Percentiles rank a stretch among this genome's conserved stretches.
Evolutionary conservation across 2,329 filamentous ascomycete species (phyloP).

Genomic region (Boeremia lycopersici): DNA sequence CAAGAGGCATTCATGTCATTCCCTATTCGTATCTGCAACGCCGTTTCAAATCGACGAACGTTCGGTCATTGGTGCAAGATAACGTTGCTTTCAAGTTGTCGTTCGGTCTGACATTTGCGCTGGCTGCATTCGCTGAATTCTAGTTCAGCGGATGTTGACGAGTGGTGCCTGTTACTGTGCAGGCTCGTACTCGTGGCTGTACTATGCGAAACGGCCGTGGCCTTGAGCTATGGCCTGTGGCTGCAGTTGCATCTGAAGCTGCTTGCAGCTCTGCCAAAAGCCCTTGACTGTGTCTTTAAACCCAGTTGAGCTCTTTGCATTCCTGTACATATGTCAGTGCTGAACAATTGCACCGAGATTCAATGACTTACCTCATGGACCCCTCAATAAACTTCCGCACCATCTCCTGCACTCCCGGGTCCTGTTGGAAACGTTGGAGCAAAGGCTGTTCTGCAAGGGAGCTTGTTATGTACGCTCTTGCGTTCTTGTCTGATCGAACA

Average conservation of each 20-base stretch:
- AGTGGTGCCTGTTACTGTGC: conserved; percentile 11
- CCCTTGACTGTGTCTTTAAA: conserved; percentile 45
- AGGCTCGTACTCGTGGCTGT: neutral
- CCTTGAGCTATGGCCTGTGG: conserved; percentile 36
- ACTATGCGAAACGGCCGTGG: conserved; percentile 15
- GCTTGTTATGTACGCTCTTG: conserved; percentile 38
- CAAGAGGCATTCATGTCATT: conserved; percentile 58
- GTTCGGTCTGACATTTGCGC: conserved; percentile 74
- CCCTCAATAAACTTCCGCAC: conserved; percentile 45
- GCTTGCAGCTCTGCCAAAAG: conserved; percentile 47
- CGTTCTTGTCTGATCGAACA: conserved; percentile 39
- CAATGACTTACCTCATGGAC: conserved; percentile 32
- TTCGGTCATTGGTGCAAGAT: conserved; percentile 59
- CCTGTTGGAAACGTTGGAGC: conserved; percentile 36
- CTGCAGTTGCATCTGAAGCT: conserved; percentile 44
- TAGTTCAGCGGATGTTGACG: conserved; percentile 30
- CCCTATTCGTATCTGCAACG: conserved; percentile 57
- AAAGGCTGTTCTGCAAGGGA: conserved; percentile 39
- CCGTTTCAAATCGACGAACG: conserved; percentile 57
- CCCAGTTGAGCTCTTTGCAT: conserved; percentile 38
- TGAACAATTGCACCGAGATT: neutral
- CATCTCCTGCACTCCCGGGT: conserved; percentile 35
- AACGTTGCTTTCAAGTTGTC: conserved; percentile 70
- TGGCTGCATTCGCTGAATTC: conserved; percentile 69
- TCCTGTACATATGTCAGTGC: conserved; percentile 41